Evolutionary conservation across 192 early-diverging fungal species (phyloP).

Genomic region (Spinellus fusiger): DNA sequence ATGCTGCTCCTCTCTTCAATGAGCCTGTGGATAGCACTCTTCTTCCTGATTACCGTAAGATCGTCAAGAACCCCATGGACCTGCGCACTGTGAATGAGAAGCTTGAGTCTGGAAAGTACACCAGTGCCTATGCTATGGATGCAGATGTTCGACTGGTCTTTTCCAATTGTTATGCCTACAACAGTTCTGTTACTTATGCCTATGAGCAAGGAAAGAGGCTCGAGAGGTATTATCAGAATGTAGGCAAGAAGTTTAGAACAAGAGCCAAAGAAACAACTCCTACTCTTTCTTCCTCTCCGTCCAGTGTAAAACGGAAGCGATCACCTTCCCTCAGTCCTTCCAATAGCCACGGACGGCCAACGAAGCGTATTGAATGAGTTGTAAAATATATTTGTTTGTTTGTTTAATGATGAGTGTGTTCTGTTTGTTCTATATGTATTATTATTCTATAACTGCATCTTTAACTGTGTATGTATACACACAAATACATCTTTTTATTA

Average conservation of each 20-base stretch:
- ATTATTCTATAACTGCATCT: no score
- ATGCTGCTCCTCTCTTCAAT: constrained; percentile 54
- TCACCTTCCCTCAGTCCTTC: not conserved
- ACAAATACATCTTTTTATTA: no score
- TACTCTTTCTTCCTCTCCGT: no score
- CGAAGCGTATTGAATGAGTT: no score
- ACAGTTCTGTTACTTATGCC: constrained; percentile 44
- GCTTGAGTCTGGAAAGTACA: constrained; percentile 51
- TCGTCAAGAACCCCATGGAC: constrained; percentile 71
- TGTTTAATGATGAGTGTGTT: no score
- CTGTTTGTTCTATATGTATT: no score
- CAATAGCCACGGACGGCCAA: not conserved
- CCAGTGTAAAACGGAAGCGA: not conserved
- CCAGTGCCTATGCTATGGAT: constrained; percentile 38
- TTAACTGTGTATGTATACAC: no score
- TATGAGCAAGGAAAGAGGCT: constrained; percentile 45
- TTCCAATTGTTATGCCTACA: constrained; percentile 64
- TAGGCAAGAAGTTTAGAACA: constrained; percentile 7
- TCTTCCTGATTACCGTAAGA: constrained; percentile 56
- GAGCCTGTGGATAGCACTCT: constrained; percentile 64
- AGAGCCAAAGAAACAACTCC: not conserved
- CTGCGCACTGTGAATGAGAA: constrained; percentile 58
- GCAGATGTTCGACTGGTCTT: constrained; percentile 54
- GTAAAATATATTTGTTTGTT: no score
- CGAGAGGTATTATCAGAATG: constrained; percentile 34